phyloP scores from a whole-genome alignment of 2,329 filamentous ascomycete species.

The Niveomyces coronatus region DNA sequence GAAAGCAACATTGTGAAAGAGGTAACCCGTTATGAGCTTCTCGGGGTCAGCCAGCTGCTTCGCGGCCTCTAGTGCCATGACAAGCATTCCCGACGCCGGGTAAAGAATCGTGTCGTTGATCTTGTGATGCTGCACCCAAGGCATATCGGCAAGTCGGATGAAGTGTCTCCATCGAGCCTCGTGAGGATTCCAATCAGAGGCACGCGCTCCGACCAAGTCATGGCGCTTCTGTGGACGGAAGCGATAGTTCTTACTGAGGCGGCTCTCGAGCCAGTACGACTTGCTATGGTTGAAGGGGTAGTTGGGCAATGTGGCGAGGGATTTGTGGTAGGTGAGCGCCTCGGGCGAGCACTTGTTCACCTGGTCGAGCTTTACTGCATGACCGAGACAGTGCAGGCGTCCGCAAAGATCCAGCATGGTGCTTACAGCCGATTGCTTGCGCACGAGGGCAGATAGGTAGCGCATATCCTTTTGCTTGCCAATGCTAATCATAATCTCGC shows the following conservation, averaged over 20 bases:
- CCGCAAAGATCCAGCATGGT: too few relatives aligned
- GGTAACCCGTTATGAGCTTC: neutral
- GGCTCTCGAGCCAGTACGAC: slow-evolving; percentile 25
- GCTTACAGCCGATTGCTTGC: slow-evolving; percentile 19
- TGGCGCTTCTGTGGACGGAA: slow-evolving; percentile 22
- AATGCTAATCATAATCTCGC: slow-evolving; percentile 11
- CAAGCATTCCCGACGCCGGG: slow-evolving; percentile 26
- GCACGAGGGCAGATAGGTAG: neutral
- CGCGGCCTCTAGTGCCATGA: slow-evolving; percentile 22
- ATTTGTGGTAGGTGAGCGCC: slow-evolving; percentile 8
- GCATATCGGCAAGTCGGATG: slow-evolving; percentile 15
- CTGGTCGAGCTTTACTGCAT: neutral
- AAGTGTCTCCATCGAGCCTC: slow-evolving; percentile 19
- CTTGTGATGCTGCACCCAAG: slow-evolving; percentile 31
- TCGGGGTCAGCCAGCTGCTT: slow-evolving; percentile 4
- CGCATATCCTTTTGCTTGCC: neutral
- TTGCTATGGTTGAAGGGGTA: slow-evolving; percentile 29
- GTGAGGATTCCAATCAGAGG: slow-evolving; percentile 12
- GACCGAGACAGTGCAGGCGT: too few relatives aligned
- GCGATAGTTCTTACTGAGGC: slow-evolving; percentile 19
- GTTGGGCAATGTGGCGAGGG: slow-evolving; percentile 20
- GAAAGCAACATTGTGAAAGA: neutral
- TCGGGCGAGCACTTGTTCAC: too few relatives aligned
- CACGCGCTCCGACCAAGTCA: slow-evolving; percentile 27
- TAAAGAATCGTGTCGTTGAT: slow-evolving; percentile 25